Percentiles rank a stretch among this genome's conserved stretches.
These are phyloP conservation scores for Mallotus japonicus DNA, from an alignment of 441 rosid species.

Conservation along the genomic window DNA sequence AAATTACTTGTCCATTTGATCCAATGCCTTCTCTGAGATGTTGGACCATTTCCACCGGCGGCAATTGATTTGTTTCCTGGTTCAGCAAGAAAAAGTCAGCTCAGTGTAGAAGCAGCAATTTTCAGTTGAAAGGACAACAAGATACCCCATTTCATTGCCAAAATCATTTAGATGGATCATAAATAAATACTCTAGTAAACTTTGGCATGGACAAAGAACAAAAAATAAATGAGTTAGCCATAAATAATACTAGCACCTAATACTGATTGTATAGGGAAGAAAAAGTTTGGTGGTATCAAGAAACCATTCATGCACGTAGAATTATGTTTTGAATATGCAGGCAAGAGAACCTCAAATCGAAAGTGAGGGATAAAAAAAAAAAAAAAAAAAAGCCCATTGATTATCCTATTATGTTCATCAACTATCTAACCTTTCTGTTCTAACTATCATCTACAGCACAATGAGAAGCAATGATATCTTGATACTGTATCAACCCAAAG, in stretches of 20 bases:
- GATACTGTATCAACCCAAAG: not conserved
- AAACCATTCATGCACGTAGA: not conserved
- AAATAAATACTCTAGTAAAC: not conserved
- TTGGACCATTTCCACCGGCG: constrained; percentile 70
- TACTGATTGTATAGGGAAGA: not conserved
- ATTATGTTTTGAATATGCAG: not conserved
- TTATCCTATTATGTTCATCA: not conserved
- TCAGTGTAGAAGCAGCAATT: constrained; percentile 1
- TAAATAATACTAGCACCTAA: not conserved
- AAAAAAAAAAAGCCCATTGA: not conserved
- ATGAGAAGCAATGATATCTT: not conserved
- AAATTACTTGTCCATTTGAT: constrained; percentile 72
- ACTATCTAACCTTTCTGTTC: not conserved
- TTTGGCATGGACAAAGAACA: not conserved
- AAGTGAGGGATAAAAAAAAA: not conserved
- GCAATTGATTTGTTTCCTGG: constrained; percentile 64
- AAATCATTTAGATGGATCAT: not conserved
- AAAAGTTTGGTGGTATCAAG: not conserved
- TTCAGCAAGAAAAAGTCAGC: constrained; percentile 25
- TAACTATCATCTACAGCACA: not conserved
- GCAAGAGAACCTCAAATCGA: not conserved
- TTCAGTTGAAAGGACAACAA: constrained; percentile 3
- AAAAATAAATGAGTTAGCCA: constrained; percentile 1
- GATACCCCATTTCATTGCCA: not conserved
- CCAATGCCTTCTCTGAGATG: constrained; percentile 82